A percentile compares a stretch with the other conserved stretches of the same genome.
phyloP scores from a whole-genome alignment of 2,329 filamentous ascomycete species.

The Fusarium sp. region DNA sequence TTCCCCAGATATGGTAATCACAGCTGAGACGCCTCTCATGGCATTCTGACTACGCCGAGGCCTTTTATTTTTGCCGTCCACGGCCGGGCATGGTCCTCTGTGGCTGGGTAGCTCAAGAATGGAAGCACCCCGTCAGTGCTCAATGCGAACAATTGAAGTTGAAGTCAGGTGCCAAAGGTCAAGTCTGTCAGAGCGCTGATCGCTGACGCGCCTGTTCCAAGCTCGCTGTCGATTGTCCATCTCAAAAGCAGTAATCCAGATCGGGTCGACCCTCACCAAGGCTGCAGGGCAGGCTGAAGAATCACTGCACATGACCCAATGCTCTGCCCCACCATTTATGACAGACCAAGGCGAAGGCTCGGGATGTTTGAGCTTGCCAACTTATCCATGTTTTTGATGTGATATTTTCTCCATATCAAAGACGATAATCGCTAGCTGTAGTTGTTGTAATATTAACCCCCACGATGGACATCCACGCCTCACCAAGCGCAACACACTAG shows the following conservation, averaged over 20 bases:
- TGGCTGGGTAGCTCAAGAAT: constrained; percentile 13
- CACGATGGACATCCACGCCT: constrained; percentile 35
- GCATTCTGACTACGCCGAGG: constrained; percentile 23
- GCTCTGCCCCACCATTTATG: constrained; percentile 42
- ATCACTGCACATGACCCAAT: constrained; percentile 36
- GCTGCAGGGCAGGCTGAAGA: constrained; percentile 32
- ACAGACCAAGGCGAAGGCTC: constrained; percentile 35
- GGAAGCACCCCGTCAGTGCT: neutral
- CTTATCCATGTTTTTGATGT: constrained; percentile 9
- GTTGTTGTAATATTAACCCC: constrained; percentile 23
- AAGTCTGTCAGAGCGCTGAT: constrained; percentile 22
- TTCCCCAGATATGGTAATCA: constrained; percentile 46
- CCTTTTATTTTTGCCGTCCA: neutral
- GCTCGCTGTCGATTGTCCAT: constrained; percentile 34
- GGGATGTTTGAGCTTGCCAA: constrained; percentile 17
- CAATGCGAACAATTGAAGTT: constrained; percentile 17
- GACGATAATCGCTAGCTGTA: constrained; percentile 12
- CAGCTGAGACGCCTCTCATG: constrained; percentile 21
- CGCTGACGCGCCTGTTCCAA: constrained; percentile 10
- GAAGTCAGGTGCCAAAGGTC: neutral
- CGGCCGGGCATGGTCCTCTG: constrained; percentile 14
- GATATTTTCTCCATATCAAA: constrained; percentile 1
- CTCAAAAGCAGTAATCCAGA: constrained; percentile 39
- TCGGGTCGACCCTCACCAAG: constrained; percentile 37
- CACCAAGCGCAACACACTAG: constrained; percentile 26